Evolutionary conservation across 2,329 filamentous ascomycete species (phyloP), one percentile per base, ranked within the genome.

Genomic region (Arachnomyces sp.): DNA sequence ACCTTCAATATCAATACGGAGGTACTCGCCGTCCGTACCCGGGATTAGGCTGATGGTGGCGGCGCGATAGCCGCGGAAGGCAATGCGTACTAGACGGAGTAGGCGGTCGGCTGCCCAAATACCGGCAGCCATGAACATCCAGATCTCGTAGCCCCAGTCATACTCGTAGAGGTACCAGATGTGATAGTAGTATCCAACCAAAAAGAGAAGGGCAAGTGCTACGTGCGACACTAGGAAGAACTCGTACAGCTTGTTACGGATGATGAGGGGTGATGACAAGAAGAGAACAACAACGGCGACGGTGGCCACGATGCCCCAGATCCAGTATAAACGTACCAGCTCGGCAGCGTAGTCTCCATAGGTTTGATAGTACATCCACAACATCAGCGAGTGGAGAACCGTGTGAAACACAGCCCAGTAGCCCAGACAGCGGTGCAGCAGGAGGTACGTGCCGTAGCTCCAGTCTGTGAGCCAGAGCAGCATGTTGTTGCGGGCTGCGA

Each of bases 31-130:
- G 3, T 50, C 53, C 9, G 20, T 5, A 9, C 5, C 5, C 20
- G 5, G 5, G 13, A 68, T 40, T 2, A 63, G 54, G 0, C 58
- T 64, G 7, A 74, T 52, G 5, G 50, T 51, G 0, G 66, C 64
- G 5, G 50, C 53, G 0, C 58, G 48, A 12, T 65, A 31, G 13
- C 70, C 68, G 28, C 58, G 60, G 35, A 55, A 59, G 6, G 56
- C 40, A 1, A 72, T 51, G 0, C 70, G 58, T 0, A 52, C 25
- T 0, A 71, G 39, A 2, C 72, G 59, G 1, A 63, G 40, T 0
- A 70, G 9, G 0, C 71, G 63, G 44, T 76, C 72, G 38, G 67
- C 68, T 5, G 51, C 53, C 69, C 68, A 73, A 16, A 71, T 56
- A 0, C 61, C 68, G 20, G 58, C 59, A 1, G 60, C 57, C 1